Percentiles rank a stretch among this genome's conserved stretches.
phyloP scores from a whole-genome alignment of 139 green algal species.

The Chlorella sp. region DNA sequence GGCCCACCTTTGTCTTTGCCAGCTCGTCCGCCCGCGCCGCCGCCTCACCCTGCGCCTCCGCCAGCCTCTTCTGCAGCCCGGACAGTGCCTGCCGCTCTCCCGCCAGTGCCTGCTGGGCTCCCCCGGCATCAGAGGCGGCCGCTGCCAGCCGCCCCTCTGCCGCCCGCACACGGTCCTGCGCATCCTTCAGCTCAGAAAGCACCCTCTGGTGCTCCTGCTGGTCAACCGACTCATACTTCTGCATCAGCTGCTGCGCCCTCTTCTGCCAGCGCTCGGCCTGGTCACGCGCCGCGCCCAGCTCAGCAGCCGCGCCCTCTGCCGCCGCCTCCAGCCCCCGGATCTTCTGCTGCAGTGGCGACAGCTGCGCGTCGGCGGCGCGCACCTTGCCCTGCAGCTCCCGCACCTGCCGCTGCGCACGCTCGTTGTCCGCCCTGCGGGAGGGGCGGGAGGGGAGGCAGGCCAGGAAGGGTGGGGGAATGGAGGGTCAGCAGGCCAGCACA shows the following conservation, averaged over 20 bases:
- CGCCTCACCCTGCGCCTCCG: slow-evolving; percentile 27
- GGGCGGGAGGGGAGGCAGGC: neutral
- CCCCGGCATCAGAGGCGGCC: neutral
- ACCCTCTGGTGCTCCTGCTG: slow-evolving; percentile 56
- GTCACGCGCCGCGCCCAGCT: slow-evolving; percentile 42
- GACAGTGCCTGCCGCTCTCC: neutral
- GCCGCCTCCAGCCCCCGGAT: slow-evolving; percentile 40
- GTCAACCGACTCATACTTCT: slow-evolving; percentile 63
- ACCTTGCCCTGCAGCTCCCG: slow-evolving; percentile 22
- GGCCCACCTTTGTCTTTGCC: slow-evolving; percentile 17
- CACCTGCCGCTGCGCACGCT: slow-evolving; percentile 3
- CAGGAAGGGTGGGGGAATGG: neutral
- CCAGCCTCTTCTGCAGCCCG: neutral
- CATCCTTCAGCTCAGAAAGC: slow-evolving; percentile 42
- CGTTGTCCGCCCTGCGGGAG: slow-evolving; percentile 21
- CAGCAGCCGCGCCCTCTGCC: slow-evolving; percentile 16
- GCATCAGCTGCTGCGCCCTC: slow-evolving; percentile 53
- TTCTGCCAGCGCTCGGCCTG: slow-evolving; percentile 53
- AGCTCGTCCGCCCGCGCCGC: slow-evolving; percentile 2
- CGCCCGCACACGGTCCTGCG: neutral
- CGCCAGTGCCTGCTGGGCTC: neutral
- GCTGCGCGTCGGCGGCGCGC: slow-evolving; percentile 16
- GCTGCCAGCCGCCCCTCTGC: neutral
- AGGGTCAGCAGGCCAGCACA: neutral
- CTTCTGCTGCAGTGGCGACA: slow-evolving; percentile 32